Percentiles rank a stretch among this genome's conserved stretches.
These are phyloP conservation scores for Phycomyces blakesleeanus DNA, from an alignment of 192 early-diverging fungal genomes.

Conservation along the genomic window DNA sequence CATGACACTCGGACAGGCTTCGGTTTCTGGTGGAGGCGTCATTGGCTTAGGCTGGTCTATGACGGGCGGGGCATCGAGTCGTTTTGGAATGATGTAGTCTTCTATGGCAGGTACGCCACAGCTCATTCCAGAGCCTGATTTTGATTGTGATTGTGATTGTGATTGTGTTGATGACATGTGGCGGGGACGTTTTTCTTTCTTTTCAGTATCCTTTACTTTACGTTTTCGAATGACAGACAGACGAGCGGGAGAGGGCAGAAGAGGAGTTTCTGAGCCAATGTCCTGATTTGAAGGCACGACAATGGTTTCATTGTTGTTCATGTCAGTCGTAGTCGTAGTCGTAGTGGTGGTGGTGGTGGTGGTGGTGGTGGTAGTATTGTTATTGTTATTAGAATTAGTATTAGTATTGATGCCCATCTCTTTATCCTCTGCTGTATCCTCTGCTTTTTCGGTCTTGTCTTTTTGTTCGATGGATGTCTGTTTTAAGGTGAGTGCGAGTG, in stretches of 20 bases:
- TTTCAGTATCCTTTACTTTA: no score
- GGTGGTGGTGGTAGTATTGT: no score
- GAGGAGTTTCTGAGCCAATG: neutral
- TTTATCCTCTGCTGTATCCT: no score
- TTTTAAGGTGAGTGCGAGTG: neutral
- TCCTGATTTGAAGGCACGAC: no score
- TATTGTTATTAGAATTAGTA: no score
- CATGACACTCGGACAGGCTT: neutral
- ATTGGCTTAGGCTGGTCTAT: neutral
- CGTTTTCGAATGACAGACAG: neutral
- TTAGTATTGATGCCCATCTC: no score
- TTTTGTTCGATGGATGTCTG: conserved; percentile 4
- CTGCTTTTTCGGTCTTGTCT: conserved; percentile 15
- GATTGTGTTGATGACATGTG: neutral
- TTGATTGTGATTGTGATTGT: neutral
- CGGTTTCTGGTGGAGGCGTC: neutral
- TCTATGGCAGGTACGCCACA: conserved; percentile 42
- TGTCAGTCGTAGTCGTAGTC: neutral
- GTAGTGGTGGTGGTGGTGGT: no score
- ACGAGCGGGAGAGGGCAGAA: neutral
- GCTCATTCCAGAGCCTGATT: neutral
- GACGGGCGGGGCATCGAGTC: conserved; percentile 1
- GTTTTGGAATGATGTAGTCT: conserved; percentile 42
- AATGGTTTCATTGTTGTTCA: no score
- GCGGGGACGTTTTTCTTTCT: no score